These are phyloP conservation scores for Tilletia indica DNA, from an alignment of 1,284 basidiomycete genomes.

Conservation along the genomic window DNA sequence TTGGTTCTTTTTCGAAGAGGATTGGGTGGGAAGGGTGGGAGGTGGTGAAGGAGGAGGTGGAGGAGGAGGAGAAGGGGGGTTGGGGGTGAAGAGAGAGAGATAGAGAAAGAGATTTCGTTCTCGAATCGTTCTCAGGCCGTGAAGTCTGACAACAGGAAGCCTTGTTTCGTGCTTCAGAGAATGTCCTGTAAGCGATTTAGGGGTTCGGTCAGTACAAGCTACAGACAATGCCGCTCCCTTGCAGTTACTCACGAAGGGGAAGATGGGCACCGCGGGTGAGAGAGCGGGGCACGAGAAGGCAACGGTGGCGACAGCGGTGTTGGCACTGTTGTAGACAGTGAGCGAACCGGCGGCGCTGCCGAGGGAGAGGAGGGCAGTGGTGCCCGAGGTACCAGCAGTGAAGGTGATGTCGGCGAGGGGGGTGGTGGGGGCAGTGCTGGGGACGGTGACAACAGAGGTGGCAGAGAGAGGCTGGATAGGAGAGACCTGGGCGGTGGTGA, in stretches of 20 bases:
- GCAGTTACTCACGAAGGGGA: not conserved
- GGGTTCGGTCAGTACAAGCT: too few relatives aligned
- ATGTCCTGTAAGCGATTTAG: not conserved
- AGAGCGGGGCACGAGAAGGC: conserved; percentile 17
- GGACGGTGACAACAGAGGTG: conserved; percentile 1
- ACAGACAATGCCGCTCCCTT: too few relatives aligned
- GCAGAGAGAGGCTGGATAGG: not conserved
- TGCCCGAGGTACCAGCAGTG: conserved; percentile 14
- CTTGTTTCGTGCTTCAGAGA: not conserved
- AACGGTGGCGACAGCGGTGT: conserved; percentile 1
- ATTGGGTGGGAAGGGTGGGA: not conserved
- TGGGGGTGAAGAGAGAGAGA: conserved; percentile 4
- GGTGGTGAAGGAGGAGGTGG: not conserved
- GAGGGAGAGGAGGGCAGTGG: conserved; percentile 14
- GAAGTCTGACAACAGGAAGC: not conserved
- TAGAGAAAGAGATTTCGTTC: not conserved
- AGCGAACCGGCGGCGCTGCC: conserved; percentile 10
- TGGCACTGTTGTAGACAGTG: conserved; percentile 11
- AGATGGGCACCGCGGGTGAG: conserved; percentile 16
- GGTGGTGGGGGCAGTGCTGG: conserved; percentile 16
- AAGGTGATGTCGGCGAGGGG: conserved; percentile 11
- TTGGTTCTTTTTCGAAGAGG: not conserved
- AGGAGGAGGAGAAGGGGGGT: not conserved
- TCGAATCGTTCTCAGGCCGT: too few relatives aligned
- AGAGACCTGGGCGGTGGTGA: not conserved